These are phyloP conservation scores for Artemisia princeps DNA, from an alignment of 140 eudicot genomes.

Conservation along the genomic window DNA sequence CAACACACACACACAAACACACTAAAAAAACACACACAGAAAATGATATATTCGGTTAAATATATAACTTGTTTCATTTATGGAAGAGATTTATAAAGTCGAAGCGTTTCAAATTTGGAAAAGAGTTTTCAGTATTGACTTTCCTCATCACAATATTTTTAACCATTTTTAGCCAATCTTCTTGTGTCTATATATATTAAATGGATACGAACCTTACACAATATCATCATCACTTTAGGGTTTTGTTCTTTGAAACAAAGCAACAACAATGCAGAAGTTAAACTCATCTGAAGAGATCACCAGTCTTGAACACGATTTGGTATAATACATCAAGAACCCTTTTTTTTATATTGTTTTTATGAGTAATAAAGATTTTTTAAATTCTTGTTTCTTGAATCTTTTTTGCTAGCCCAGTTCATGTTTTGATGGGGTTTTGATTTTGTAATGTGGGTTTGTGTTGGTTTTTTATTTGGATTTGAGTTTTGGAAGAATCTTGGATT, in stretches of 20 bases:
- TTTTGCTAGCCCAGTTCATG: conserved; percentile 18
- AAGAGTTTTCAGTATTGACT: conserved; percentile 22
- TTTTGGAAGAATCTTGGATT: conserved; percentile 15
- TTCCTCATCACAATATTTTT: conserved; percentile 6
- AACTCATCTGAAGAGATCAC: conserved; percentile 35
- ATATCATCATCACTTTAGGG: conserved; percentile 20
- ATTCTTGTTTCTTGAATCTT: conserved; percentile 9
- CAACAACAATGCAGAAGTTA: conserved; percentile 35
- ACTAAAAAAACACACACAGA: not conserved
- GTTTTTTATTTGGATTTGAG: conserved; percentile 6
- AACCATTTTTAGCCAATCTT: conserved; percentile 8
- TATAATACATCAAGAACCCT: conserved; percentile 2
- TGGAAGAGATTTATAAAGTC: conserved; percentile 15
- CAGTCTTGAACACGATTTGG: conserved; percentile 39
- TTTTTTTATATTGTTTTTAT: not conserved
- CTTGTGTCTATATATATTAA: not conserved
- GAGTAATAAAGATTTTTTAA: not conserved
- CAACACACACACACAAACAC: conserved; percentile 1
- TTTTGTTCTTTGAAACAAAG: conserved; percentile 26
- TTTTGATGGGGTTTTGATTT: conserved; percentile 26
- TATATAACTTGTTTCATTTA: conserved; percentile 15
- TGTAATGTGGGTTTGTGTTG: conserved; percentile 16
- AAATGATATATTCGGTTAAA: not conserved
- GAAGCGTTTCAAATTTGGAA: conserved; percentile 22
- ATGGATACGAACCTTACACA: conserved; percentile 21